Base-by-base conservation (phyloP, 176 grass and related monocot species). In the Cocos nucifera region DNA sequence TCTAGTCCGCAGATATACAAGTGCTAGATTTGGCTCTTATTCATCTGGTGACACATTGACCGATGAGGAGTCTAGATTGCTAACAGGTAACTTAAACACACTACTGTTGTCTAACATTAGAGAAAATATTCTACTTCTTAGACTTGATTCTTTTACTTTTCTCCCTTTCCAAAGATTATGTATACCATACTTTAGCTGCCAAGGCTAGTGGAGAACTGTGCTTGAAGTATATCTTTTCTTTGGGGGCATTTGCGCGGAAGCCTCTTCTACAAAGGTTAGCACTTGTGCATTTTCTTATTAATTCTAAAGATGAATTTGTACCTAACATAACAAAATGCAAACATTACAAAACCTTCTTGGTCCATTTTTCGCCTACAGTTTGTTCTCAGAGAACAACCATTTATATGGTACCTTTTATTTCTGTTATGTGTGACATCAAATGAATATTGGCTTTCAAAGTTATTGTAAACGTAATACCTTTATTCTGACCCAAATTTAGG, bases 181-280 rank as follows among this genome's bases (percentile, higher is more conserved):
- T 88, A 30, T 97, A 97, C 66, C 92, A 97, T 77, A 97, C 92
- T 22, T 77, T 97, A 85, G 92, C 92, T 50, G 92, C 92, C 51
- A 97, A 87, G 75, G 92, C 84, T 80, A 97, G 92, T 76, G 92
- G 87, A 75, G 92, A 97, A 70, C 65, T 85, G 57, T 97, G 92
- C 58, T 69, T 97, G 67, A 97, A 91, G 57, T 63, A 97, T 53
- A 91, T 97, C 53, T 97, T 97, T 91, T 80, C 92, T 32, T 85
- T 97, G 0, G 92, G 92, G 20, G 92, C 87, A 59, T 97, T 97
- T 78, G 78, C 87, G 49, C 80, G 87, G 78, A 97, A 91, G 56
- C 92, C 92, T 70, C 92, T 97, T 76, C 73, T 97, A 23, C 81
- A 97, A 67, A 80, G 92, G 92, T 97, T 63, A 71, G 81, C 61